Conservation (phyloP, 441 rosid species). For the Euphorbia corollata region DNA sequence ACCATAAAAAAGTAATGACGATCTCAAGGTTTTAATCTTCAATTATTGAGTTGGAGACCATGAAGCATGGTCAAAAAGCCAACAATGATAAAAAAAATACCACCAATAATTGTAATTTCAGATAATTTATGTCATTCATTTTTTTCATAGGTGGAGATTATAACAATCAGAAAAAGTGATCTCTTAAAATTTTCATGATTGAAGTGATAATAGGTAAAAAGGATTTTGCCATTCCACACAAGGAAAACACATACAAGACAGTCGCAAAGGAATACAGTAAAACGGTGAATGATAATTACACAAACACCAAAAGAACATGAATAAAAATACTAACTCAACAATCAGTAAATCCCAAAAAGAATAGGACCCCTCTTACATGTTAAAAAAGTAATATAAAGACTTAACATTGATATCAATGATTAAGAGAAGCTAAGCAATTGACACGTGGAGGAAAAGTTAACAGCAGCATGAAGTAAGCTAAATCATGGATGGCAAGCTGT, state of each 20-base stretch:
- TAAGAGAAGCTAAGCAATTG: neutral
- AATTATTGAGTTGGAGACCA: slow-evolving; percentile 1
- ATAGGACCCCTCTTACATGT: neutral
- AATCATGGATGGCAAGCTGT: neutral
- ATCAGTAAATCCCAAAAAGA: neutral
- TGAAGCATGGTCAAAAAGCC: slow-evolving; percentile 1
- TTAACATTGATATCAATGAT: neutral
- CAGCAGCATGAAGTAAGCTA: slow-evolving; percentile 1
- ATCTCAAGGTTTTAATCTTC: neutral
- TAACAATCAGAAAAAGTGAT: neutral
- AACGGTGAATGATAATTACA: neutral
- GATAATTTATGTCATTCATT: neutral
- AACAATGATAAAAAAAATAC: neutral
- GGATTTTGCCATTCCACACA: neutral
- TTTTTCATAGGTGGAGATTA: neutral
- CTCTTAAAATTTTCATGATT: neutral
- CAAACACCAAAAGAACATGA: neutral
- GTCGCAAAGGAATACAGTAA: neutral
- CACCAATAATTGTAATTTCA: neutral
- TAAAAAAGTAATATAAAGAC: neutral
- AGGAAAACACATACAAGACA: neutral
- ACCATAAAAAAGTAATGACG: neutral
- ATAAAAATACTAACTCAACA: neutral
- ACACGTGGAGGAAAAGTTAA: neutral
- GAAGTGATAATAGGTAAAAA: neutral